Percentiles rank a stretch among this genome's conserved stretches.
Evolutionary conservation across 2,329 filamentous ascomycete genomes (phyloP).

Genomic region (Aureobasidium sp.): DNA sequence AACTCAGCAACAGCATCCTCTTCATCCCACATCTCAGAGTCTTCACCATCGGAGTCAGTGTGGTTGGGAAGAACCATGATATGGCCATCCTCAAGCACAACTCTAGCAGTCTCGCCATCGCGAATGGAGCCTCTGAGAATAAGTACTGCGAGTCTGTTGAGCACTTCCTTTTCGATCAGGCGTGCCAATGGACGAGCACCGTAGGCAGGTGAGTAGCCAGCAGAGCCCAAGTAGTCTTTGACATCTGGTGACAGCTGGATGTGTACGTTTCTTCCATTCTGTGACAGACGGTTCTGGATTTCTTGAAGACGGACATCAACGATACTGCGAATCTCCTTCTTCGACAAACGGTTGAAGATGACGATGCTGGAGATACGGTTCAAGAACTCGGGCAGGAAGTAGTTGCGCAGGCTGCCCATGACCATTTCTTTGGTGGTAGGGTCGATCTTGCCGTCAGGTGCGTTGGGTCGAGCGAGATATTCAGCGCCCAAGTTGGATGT

Average conservation of each 20-base stretch:
- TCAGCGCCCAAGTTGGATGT: constrained; percentile 96
- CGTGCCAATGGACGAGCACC: constrained; percentile 81
- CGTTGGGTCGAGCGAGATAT: constrained; percentile 72
- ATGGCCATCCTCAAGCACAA: constrained; percentile 70
- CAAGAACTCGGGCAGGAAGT: constrained; percentile 96
- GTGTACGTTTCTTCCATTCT: constrained; percentile 76
- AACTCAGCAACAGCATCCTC: constrained; percentile 63
- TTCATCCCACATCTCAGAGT: constrained; percentile 66
- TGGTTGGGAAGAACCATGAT: constrained; percentile 81
- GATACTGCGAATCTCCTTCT: constrained; percentile 84
- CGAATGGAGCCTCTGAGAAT: constrained; percentile 77
- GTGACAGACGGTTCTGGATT: constrained; percentile 81
- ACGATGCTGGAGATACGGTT: constrained; percentile 95
- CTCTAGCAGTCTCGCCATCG: constrained; percentile 75
- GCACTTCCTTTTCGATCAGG: constrained; percentile 93
- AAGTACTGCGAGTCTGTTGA: constrained; percentile 85
- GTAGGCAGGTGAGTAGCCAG: constrained; percentile 92
- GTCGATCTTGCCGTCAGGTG: constrained; percentile 77
- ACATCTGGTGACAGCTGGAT: constrained; percentile 78
- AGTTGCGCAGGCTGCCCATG: constrained; percentile 82
- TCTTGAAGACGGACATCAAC: constrained; percentile 82
- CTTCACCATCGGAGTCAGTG: constrained; percentile 47
- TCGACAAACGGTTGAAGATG: constrained; percentile 96
- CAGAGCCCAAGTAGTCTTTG: constrained; percentile 83
- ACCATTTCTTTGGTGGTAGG: constrained; percentile 78